Evolutionary conservation across 2,329 filamentous ascomycete genomes (phyloP).

Genomic region (Nannizziopsis barbatae): DNA sequence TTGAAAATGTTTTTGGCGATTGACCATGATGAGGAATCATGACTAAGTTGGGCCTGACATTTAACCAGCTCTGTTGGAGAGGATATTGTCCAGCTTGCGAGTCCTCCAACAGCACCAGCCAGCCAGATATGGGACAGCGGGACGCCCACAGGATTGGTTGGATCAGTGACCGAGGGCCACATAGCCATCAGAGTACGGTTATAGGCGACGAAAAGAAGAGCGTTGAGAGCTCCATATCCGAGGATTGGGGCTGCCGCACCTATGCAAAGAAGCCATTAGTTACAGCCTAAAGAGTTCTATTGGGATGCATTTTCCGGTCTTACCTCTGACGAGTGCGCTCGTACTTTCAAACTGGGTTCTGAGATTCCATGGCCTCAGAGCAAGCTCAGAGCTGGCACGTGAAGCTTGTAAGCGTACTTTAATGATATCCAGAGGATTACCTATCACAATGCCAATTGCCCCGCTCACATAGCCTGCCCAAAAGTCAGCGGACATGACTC

Average conservation of each 20-base stretch:
- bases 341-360: constrained; percentile 26
- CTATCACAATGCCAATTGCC: constrained; percentile 72
- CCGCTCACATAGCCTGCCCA: constrained; percentile 89
- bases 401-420: constrained; percentile 73
- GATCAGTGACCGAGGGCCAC: constrained; percentile 30
- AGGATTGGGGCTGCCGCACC: constrained; percentile 77
- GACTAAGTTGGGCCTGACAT: constrained; percentile 66
- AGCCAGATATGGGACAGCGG: constrained; percentile 60
- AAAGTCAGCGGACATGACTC: constrained; percentile 71
- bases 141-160: constrained; percentile 33
- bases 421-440: constrained; percentile 71
- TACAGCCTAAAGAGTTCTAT: not conserved
- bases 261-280: constrained; percentile 16
- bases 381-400: constrained; percentile 19
- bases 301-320: not conserved
- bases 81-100: constrained; percentile 75
- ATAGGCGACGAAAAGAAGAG: constrained; percentile 79
- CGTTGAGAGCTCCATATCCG: constrained; percentile 84
- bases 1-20: constrained; percentile 53
- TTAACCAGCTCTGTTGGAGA: constrained; percentile 87
- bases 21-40: constrained; percentile 46
- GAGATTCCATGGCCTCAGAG: constrained; percentile 19
- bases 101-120: constrained; percentile 68
- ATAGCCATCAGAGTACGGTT: constrained; percentile 66
- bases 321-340: constrained; percentile 32